Conservation (phyloP, 2,329 filamentous ascomycete genomes). For the Rutstroemia sp. region DNA sequence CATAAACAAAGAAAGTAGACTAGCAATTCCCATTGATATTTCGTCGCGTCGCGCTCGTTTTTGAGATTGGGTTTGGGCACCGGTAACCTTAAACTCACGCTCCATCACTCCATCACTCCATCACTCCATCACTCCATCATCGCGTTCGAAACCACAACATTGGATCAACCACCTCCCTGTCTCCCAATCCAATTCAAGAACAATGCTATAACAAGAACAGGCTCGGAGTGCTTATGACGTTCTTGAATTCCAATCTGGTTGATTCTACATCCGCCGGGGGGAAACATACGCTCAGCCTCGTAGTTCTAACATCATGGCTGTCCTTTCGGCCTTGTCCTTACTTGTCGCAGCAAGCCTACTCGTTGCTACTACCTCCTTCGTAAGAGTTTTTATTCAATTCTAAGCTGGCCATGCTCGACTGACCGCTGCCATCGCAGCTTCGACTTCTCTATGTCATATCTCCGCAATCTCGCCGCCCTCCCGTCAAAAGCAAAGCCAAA, state of each 20-base stretch:
- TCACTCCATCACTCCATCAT: too few relatives aligned
- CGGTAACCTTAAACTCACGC: neutral
- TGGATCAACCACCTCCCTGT: too few relatives aligned
- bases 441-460: slow-evolving; percentile 26
- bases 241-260: too few relatives aligned
- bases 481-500: slow-evolving; percentile 21
- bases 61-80: neutral
- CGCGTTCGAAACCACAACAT: too few relatives aligned
- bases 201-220: too few relatives aligned
- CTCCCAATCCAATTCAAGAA: too few relatives aligned
- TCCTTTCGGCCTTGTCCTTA: slow-evolving; percentile 22
- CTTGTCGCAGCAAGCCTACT: slow-evolving; percentile 19
- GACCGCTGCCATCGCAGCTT: slow-evolving; percentile 18
- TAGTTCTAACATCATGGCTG: slow-evolving; percentile 17
- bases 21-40: neutral
- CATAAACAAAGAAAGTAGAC: too few relatives aligned
- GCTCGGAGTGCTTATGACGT: too few relatives aligned
- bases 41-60: neutral
- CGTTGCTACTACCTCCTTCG: slow-evolving; percentile 19
- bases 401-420: neutral
- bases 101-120: too few relatives aligned
- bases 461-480: slow-evolving; percentile 9
- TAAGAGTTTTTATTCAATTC: slow-evolving; percentile 13
- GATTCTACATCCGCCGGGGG: too few relatives aligned
- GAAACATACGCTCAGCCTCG: slow-evolving; percentile 46